Evolutionary conservation across 148 eudicot genomes (phyloP).

Genomic region (Drosera capensis): DNA sequence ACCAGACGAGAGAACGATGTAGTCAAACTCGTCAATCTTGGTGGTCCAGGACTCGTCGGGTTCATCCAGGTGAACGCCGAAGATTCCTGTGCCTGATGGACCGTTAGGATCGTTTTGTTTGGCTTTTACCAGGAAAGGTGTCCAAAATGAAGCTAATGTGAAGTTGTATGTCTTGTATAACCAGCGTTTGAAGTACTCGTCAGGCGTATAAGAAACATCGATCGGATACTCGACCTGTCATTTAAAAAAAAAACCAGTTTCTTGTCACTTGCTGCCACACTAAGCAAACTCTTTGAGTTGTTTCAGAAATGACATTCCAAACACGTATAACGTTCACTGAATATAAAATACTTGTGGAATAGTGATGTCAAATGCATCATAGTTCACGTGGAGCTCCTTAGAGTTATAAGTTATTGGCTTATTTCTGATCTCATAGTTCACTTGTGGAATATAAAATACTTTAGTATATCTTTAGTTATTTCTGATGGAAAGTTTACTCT

Average conservation of each 20-base stretch:
- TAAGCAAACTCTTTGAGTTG: no score
- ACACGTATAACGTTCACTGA: no score
- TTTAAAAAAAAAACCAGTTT: conserved; percentile 4
- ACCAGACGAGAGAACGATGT: conserved; percentile 45
- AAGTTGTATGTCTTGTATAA: conserved; percentile 33
- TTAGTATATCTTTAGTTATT: no score
- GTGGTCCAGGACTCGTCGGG: conserved; percentile 36
- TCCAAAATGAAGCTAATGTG: conserved; percentile 31
- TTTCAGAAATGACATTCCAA: no score
- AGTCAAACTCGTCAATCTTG: conserved; percentile 39
- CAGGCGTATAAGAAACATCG: conserved; percentile 30
- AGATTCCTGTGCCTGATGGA: conserved; percentile 29
- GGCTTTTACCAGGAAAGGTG: conserved; percentile 34
- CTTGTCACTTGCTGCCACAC: no score
- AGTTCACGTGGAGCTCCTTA: no score
- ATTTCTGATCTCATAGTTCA: no score
- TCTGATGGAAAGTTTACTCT: no score
- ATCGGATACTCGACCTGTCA: conserved; percentile 45
- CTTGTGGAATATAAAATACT: no score
- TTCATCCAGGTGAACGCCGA: conserved; percentile 48
- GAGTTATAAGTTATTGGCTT: no score
- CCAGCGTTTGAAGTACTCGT: conserved; percentile 44
- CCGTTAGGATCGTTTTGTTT: conserved; percentile 32
- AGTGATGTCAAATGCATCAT: no score
- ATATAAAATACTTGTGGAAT: no score